These are phyloP conservation scores for Oryza australiensis DNA, from an alignment of 176 grass and related monocot species.

Conservation along the genomic window DNA sequence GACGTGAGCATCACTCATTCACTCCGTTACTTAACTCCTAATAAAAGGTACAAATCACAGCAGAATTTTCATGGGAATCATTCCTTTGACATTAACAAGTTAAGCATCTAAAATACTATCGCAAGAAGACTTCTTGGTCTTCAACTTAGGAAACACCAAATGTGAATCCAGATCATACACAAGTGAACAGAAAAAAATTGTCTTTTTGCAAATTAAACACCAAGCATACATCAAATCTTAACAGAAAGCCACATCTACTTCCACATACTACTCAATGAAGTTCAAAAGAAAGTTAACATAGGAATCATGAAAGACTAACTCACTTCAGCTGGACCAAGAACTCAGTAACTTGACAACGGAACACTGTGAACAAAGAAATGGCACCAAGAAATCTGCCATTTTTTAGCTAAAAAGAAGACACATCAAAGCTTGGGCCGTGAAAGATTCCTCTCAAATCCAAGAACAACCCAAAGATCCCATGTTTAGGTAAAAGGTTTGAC, in stretches of 20 bases:
- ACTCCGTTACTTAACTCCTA: background rate
- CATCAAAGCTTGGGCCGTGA: background rate
- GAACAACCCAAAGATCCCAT: background rate
- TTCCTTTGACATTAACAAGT: constrained; percentile 8
- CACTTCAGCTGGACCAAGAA: background rate
- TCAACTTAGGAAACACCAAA: constrained; percentile 1
- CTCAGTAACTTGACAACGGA: constrained; percentile 7
- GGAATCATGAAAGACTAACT: background rate
- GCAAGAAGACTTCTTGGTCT: background rate
- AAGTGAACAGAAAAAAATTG: background rate
- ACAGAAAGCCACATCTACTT: background rate
- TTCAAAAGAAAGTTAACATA: background rate
- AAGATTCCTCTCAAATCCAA: constrained; percentile 17
- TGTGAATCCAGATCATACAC: constrained; percentile 21
- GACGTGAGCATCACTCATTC: background rate
- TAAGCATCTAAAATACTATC: constrained; percentile 18
- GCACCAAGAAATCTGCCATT: background rate
- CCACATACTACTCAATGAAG: background rate
- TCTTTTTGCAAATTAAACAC: background rate
- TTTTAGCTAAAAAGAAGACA: constrained; percentile 16
- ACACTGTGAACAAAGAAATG: background rate
- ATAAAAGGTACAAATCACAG: background rate
- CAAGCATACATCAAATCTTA: constrained; percentile 32
- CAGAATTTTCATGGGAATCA: constrained; percentile 16
- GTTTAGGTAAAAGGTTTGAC: constrained; percentile 25